Conservation (phyloP, 306 rosid genomes). For the Castanospermum australe region DNA sequence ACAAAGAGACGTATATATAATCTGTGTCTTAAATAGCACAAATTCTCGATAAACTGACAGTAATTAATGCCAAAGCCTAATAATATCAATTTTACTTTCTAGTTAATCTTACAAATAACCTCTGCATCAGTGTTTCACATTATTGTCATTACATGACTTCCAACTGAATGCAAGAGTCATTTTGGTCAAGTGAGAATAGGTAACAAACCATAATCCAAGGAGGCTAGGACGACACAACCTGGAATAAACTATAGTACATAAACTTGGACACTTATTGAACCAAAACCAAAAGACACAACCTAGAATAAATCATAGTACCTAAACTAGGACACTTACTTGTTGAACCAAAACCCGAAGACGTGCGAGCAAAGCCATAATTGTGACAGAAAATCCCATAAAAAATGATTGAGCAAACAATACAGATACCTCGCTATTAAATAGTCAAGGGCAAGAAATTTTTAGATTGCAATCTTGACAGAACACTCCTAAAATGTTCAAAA, state of each 20-base stretch:
- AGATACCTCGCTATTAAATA: slow-evolving; percentile 63
- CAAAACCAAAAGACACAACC: too few relatives aligned
- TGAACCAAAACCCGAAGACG: slow-evolving; percentile 81
- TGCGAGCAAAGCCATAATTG: slow-evolving; percentile 76
- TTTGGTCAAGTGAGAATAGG: too few relatives aligned
- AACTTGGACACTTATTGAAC: too few relatives aligned
- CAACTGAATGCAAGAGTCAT: too few relatives aligned
- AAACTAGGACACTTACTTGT: slow-evolving; percentile 58
- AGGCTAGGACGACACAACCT: too few relatives aligned
- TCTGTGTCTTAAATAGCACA: background rate
- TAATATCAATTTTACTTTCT: background rate
- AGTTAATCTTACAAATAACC: background rate
- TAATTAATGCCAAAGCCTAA: background rate
- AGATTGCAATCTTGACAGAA: background rate
- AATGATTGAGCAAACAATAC: slow-evolving; percentile 73
- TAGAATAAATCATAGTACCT: background rate
- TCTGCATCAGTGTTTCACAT: background rate
- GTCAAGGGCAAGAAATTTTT: slow-evolving; percentile 55
- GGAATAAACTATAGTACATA: too few relatives aligned
- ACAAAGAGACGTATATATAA: background rate
- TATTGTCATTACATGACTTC: background rate
- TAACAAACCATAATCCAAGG: too few relatives aligned
- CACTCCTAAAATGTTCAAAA: background rate
- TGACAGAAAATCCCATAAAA: slow-evolving; percentile 73
- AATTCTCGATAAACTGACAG: background rate